These are phyloP conservation scores for Syncephalastrum contaminatum DNA, from an alignment of 371 early-diverging fungal genomes.

Conservation along the genomic window DNA sequence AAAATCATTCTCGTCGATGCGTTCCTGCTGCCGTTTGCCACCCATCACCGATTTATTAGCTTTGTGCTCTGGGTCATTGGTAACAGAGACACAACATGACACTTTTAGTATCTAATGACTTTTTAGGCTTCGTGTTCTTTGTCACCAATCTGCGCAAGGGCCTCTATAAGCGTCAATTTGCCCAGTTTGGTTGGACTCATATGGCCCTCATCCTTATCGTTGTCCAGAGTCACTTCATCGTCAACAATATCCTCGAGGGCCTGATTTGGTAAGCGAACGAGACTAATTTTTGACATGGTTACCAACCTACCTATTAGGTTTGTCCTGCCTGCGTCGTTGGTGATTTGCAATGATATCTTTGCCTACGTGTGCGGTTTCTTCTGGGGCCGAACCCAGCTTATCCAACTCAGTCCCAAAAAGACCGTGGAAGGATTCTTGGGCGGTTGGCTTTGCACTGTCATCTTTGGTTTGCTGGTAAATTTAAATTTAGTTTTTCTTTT, in stretches of 20 bases:
- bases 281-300: background rate
- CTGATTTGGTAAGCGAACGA: constrained; percentile 79
- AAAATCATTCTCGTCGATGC: constrained; percentile 78
- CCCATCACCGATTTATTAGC: constrained; percentile 93
- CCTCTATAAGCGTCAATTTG: constrained; percentile 86
- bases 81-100: constrained; percentile 17
- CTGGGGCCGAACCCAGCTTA: constrained; percentile 91
- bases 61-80: constrained; percentile 85
- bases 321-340: constrained; percentile 88
- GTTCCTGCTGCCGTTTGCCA: constrained; percentile 80
- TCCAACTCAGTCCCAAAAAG: constrained; percentile 97
- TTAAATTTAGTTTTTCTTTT: background rate
- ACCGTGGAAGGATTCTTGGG: constrained; percentile 99
- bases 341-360: constrained; percentile 96
- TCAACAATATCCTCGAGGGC: constrained; percentile 96
- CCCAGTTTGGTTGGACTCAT: constrained; percentile 95
- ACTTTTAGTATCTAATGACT: background rate
- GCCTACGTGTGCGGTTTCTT: constrained; percentile 98
- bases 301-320: constrained; percentile 36
- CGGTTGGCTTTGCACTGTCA: constrained; percentile 84
- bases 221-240: constrained; percentile 88
- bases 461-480: constrained; percentile 81
- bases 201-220: constrained; percentile 91
- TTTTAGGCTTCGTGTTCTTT: constrained; percentile 87
- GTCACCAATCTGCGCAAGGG: constrained; percentile 91